phyloP scores from a whole-genome alignment of 2,329 filamentous ascomycete species.

The Pestalotiopsis sp. region DNA sequence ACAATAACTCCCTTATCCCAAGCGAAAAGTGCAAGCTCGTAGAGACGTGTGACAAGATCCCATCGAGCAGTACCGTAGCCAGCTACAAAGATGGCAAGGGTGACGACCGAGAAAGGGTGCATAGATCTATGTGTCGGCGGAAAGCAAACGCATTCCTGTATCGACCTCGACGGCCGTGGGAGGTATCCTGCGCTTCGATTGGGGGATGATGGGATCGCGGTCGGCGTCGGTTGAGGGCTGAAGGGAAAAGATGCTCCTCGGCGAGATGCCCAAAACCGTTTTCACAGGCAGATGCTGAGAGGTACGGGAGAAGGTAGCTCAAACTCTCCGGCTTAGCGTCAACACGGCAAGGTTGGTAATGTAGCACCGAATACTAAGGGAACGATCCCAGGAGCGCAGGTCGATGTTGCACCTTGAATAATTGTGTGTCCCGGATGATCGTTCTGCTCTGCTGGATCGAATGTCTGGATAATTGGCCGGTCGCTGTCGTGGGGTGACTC shows the following conservation, averaged over 20 bases:
- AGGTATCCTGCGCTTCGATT: neutral
- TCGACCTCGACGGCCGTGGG: neutral
- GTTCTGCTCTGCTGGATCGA: neutral
- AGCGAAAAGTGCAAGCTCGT: slow-evolving; percentile 96
- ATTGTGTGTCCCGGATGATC: neutral
- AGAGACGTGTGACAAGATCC: slow-evolving; percentile 95
- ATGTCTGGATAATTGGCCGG: neutral
- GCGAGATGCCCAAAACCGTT: neutral
- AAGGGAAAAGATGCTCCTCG: neutral
- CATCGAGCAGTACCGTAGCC: slow-evolving; percentile 99
- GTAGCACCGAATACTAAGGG: neutral
- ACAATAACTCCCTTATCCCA: slow-evolving; percentile 99
- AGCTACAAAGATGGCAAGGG: slow-evolving; percentile 97
- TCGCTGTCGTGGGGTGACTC: neutral
- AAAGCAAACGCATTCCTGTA: slow-evolving; percentile 10
- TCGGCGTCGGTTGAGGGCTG: neutral
- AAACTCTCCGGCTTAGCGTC: neutral
- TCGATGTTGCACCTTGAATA: neutral
- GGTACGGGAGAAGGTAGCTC: neutral
- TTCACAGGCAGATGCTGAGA: neutral
- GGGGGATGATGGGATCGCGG: neutral
- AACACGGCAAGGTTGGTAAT: neutral
- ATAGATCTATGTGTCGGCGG: slow-evolving; percentile 58
- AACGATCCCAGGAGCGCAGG: neutral
- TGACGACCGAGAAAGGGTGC: slow-evolving; percentile 97